Evolutionary conservation across 352 stramenopile genomes (phyloP).

Genomic region (Phytophthora sp.): DNA sequence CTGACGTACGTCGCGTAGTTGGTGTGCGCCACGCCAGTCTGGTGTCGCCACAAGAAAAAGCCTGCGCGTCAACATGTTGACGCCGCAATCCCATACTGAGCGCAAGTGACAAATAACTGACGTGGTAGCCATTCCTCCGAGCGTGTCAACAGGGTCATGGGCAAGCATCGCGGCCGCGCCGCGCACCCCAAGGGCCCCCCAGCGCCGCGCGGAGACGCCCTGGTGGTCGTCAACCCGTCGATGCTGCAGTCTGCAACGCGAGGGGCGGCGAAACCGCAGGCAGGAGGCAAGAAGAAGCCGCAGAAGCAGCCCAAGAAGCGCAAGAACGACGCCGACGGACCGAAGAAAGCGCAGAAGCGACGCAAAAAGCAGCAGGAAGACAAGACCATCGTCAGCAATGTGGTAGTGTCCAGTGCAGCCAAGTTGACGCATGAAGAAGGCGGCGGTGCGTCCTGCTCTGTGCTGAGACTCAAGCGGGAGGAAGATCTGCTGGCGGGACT

Average conservation of each 20-base stretch:
- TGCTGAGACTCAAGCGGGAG: constrained; percentile 43
- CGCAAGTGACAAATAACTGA: constrained; percentile 8
- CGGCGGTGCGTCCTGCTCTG: constrained; percentile 8
- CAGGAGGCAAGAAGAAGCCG: constrained; percentile 19
- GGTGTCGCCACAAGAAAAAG: constrained; percentile 24
- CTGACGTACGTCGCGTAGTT: constrained; percentile 8
- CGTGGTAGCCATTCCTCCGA: constrained; percentile 4
- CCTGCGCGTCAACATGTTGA: constrained; percentile 31
- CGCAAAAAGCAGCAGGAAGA: constrained; percentile 1
- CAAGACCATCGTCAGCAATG: constrained; percentile 20
- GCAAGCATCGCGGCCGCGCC: constrained; percentile 27
- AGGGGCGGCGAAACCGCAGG: neutral
- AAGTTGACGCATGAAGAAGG: constrained; percentile 20
- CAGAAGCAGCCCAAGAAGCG: constrained; percentile 16
- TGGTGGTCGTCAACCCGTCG: constrained; percentile 63
- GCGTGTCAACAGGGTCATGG: constrained; percentile 15
- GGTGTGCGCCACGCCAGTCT: constrained; percentile 24
- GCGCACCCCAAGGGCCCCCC: constrained; percentile 2
- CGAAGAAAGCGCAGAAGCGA: constrained; percentile 10
- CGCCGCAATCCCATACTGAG: constrained; percentile 1
- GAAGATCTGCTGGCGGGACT: constrained; percentile 48
- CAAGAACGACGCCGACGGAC: neutral
- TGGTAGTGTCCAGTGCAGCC: constrained; percentile 20
- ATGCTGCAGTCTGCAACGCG: constrained; percentile 25
- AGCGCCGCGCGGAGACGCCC: constrained; percentile 7